Evolutionary conservation across 257 asterid species (phyloP).

Genomic region (Solanum okadae): DNA sequence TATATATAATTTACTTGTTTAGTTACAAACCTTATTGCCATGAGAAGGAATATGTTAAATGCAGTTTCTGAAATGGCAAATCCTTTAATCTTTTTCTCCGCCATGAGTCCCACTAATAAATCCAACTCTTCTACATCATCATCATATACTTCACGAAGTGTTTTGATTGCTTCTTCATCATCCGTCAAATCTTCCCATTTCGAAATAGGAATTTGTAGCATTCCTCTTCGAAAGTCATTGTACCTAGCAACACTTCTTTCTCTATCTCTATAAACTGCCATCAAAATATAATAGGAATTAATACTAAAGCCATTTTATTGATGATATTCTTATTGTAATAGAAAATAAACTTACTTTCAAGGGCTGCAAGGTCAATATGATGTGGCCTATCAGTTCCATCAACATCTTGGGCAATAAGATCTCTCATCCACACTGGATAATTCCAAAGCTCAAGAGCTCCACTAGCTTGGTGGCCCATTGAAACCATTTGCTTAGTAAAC

Average conservation of each 20-base stretch:
- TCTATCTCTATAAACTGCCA: slow-evolving; percentile 55
- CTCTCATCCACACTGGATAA: slow-evolving; percentile 52
- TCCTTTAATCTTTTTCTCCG: slow-evolving; percentile 52
- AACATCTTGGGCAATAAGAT: slow-evolving; percentile 24
- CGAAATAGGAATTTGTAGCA: slow-evolving; percentile 46
- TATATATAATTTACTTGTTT: not conserved
- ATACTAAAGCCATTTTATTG: too few relatives aligned
- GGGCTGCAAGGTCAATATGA: slow-evolving; percentile 44
- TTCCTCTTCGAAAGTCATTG: slow-evolving; percentile 41
- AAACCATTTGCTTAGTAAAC: slow-evolving; percentile 44
- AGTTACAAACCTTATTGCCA: slow-evolving; percentile 40
- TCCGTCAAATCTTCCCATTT: slow-evolving; percentile 63
- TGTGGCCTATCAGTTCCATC: slow-evolving; percentile 47
- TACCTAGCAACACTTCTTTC: slow-evolving; percentile 55
- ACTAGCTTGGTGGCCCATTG: slow-evolving; percentile 70
- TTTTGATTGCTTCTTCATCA: slow-evolving; percentile 31
- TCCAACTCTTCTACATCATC: slow-evolving; percentile 50
- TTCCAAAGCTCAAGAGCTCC: slow-evolving; percentile 67
- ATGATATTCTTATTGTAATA: not conserved
- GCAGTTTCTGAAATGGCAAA: slow-evolving; percentile 68
- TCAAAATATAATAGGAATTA: not conserved
- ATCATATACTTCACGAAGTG: slow-evolving; percentile 34
- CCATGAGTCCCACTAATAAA: slow-evolving; percentile 47
- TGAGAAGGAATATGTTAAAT: slow-evolving; percentile 41
- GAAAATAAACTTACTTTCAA: slow-evolving; percentile 30